phyloP scores from a whole-genome alignment of 2,329 filamentous ascomycete species.

The Xylariaceae sp. region DNA sequence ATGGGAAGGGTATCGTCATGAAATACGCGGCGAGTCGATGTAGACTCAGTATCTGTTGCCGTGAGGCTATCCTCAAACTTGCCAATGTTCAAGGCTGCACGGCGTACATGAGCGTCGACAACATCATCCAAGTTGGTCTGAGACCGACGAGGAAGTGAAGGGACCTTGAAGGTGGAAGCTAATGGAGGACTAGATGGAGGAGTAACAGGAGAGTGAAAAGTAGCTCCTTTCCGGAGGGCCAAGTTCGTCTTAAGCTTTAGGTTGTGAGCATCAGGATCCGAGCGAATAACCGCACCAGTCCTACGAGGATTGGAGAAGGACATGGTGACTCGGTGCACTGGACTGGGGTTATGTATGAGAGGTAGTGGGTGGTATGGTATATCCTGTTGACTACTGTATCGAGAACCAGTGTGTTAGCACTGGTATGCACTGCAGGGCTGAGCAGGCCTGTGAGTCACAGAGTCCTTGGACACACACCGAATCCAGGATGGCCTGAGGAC shows the following conservation, averaged over 20 bases:
- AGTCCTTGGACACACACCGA: conserved; percentile 36
- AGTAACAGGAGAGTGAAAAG: conserved; percentile 62
- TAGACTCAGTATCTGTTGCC: conserved; percentile 48
- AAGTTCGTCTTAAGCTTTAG: conserved; percentile 60
- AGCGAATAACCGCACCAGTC: conserved; percentile 49
- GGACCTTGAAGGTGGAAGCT: conserved; percentile 51
- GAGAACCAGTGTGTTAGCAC: conserved; percentile 39
- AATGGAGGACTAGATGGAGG: conserved; percentile 46
- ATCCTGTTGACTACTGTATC: conserved; percentile 35
- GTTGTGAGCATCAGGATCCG: conserved; percentile 48
- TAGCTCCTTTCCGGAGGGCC: conserved; percentile 73
- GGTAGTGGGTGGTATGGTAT: conserved; percentile 22
- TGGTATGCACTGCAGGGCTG: conserved; percentile 37
- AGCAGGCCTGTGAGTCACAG: conserved; percentile 42
- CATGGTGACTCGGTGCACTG: conserved; percentile 47
- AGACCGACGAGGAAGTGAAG: conserved; percentile 66
- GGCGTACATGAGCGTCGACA: conserved; percentile 71
- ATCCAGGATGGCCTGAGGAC: conserved; percentile 33
- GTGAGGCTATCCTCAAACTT: conserved; percentile 68
- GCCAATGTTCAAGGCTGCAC: conserved; percentile 69
- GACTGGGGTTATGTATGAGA: conserved; percentile 31
- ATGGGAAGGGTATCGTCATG: conserved; percentile 65
- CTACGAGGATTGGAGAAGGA: conserved; percentile 56
- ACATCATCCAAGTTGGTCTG: conserved; percentile 75
- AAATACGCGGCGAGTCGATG: conserved; percentile 50